phyloP scores from a whole-genome alignment of 2,329 filamentous ascomycete genomes.

The Botrytis hyacinthi region DNA sequence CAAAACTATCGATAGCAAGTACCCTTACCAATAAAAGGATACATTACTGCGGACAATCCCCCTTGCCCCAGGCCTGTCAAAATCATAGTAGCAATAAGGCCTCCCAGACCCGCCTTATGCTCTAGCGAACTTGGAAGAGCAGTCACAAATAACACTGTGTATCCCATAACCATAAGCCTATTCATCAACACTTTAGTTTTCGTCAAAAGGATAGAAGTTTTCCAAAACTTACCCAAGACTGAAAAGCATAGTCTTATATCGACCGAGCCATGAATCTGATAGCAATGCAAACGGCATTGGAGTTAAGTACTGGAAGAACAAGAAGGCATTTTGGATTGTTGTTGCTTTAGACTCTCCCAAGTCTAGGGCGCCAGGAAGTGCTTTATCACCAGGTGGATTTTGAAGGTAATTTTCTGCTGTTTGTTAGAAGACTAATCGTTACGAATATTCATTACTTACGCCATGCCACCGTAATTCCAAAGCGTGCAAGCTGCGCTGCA shows the following conservation, averaged over 20 bases:
- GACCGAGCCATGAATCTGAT: background rate
- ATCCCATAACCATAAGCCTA: background rate
- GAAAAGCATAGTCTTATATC: background rate
- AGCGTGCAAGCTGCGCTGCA: background rate
- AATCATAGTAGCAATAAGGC: background rate
- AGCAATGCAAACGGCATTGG: background rate
- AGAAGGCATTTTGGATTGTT: background rate
- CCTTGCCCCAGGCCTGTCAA: background rate
- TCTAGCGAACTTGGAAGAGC: background rate
- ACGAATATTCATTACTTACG: background rate
- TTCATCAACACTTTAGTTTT: background rate
- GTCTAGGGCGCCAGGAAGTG: background rate
- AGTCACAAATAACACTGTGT: background rate
- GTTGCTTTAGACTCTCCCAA: background rate
- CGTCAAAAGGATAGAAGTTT: background rate
- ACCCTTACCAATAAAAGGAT: background rate
- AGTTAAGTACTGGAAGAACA: background rate
- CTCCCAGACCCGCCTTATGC: background rate
- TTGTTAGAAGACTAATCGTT: no score
- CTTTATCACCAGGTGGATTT: background rate
- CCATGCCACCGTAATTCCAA: background rate
- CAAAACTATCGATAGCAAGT: no score
- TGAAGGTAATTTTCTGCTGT: slow-evolving; percentile 1
- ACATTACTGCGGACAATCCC: background rate
- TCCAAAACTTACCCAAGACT: background rate